Base-by-base conservation (phyloP, 805 yeast species). In the Scheffersomyces coipomensis region DNA sequence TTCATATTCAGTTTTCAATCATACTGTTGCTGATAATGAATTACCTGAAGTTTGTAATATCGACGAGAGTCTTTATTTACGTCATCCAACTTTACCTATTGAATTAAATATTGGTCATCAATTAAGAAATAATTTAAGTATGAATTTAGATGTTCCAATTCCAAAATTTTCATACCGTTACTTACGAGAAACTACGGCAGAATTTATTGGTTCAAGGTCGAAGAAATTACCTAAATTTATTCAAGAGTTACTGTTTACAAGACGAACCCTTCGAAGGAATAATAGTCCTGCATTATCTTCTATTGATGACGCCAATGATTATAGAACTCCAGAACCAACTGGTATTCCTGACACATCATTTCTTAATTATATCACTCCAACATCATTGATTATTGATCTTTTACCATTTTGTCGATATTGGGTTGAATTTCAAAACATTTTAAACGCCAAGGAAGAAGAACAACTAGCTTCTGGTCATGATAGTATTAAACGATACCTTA, bases 281-380 rank as follows among this genome's bases (percentile, higher is more conserved):
- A 5, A 15, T 18, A 19, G 9, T 30, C 42, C 8, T 26, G n/a
- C n/a, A n/a, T n/a, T n/a, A n/a, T n/a, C n/a, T n/a, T n/a, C n/a
- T n/a, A n/a, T n/a, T n/a, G 36, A 2, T 27, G 46, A 23, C 37
- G 42, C 13, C 21, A 24, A 16, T 32, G 38, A 39, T 16, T 36
- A 31, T 9, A 18, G 21, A 27, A 33, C 16, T 7, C 42, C 51
- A 6, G 63, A 53, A 1, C 37, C 52, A 2, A 47, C 50, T 9
- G 73, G 71, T 1, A 46, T 65, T 10, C 58, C 68, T 12, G 74
- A 68, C 5, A 40, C 51, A 2, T 68, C 75, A 5, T 42, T 58
- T n/a, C 45, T 57, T 22, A 44, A 52, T 35, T 45, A 56, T 39
- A 43, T 64, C 24, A 30, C 59, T 5, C 57, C 45, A 1, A 43